Conservation (phyloP, 495 filamentous ascomycete species). For the Podospora bellae-mahoneyi region DNA sequence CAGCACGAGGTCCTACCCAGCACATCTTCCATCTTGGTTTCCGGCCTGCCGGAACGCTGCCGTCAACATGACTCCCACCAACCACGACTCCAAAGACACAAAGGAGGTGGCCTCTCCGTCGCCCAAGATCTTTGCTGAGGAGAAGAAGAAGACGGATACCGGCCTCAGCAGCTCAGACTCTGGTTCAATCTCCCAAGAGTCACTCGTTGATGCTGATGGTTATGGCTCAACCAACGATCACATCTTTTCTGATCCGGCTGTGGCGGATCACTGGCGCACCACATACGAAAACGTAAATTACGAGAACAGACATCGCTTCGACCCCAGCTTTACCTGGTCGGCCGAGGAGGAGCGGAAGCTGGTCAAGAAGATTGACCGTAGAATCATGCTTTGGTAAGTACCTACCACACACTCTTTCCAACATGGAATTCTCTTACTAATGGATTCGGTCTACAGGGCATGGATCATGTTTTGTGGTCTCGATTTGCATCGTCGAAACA, state of each 20-base stretch:
- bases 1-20: neutral
- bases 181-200: conserved; percentile 13
- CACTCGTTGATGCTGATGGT: conserved; percentile 19
- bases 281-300: conserved; percentile 40
- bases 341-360: conserved; percentile 47
- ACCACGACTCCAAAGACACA: neutral
- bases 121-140: neutral
- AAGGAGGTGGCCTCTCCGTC: neutral
- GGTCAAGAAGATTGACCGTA: conserved; percentile 44
- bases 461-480: conserved; percentile 48
- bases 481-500: conserved; percentile 44
- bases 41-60: conserved; percentile 30
- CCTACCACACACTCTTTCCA: neutral
- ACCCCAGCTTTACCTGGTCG: conserved; percentile 47
- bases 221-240: conserved; percentile 38
- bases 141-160: neutral
- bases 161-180: conserved; percentile 8
- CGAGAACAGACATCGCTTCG: conserved; percentile 57
- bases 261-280: conserved; percentile 29
- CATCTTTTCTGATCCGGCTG: conserved; percentile 29
- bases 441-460: conserved; percentile 19
- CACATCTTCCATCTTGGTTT: neutral
- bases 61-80: neutral
- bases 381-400: conserved; percentile 31
- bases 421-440: neutral